Percentiles rank a stretch among this genome's conserved stretches.
Evolutionary conservation across 78 protist species (phyloP).

Genomic region (Emiliania huxleyi): DNA sequence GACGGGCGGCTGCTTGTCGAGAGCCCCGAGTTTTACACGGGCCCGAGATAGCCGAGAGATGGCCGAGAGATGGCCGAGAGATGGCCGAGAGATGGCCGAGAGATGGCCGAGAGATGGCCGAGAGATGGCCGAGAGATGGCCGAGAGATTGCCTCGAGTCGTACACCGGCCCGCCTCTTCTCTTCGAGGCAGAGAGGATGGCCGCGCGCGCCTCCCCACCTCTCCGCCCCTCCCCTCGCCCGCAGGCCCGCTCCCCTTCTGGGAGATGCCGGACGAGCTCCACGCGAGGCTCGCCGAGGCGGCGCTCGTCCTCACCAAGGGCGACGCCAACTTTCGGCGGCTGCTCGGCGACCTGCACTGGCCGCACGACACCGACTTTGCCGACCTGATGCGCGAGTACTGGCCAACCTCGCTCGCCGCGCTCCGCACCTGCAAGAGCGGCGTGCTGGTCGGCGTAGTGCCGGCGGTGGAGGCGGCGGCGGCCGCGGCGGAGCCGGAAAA

Average conservation of each 20-base stretch:
- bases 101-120: no score
- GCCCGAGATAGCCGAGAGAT: no score
- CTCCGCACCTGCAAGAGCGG: conserved; percentile 10
- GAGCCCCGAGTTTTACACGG: not conserved
- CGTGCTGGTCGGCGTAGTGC: not conserved
- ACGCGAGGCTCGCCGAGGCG: not conserved
- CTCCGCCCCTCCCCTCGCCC: no score
- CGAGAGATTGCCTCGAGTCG: no score
- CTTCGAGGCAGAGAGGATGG: no score
- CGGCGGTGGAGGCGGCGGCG: not conserved
- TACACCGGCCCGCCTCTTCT: no score
- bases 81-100: no score
- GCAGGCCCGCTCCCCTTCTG: not conserved
- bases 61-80: no score
- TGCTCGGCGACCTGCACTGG: conserved; percentile 11
- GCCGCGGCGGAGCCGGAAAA: not conserved
- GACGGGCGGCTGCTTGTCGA: not conserved
- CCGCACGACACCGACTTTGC: not conserved
- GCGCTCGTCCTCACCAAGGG: not conserved
- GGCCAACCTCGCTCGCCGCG: not conserved
- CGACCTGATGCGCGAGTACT: not conserved
- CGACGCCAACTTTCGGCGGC: conserved; percentile 30
- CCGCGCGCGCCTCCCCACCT: no score
- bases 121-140: no score
- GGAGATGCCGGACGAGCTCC: not conserved